phyloP scores from a whole-genome alignment of 305 asterid genomes.

The Fraxinus xanthoxyloides region DNA sequence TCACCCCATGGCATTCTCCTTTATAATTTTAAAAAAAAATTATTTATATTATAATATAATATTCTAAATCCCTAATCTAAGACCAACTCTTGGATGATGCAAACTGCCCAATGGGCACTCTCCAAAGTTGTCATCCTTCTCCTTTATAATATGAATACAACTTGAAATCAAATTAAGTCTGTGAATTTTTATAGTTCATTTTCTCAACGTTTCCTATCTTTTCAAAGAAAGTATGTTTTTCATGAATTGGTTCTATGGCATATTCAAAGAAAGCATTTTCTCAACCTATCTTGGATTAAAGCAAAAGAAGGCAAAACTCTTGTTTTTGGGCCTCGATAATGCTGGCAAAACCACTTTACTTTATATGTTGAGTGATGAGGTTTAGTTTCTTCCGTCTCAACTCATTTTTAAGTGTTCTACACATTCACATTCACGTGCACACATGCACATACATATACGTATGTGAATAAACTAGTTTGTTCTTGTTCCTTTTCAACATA shows the following conservation, averaged over 20 bases:
- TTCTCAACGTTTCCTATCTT: neutral
- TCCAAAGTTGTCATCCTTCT: neutral
- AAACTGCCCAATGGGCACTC: neutral
- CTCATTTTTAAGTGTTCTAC: neutral
- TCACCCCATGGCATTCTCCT: no score
- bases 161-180: neutral
- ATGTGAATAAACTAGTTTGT: neutral
- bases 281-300: constrained; percentile 56
- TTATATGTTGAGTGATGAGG: constrained; percentile 78
- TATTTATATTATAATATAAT: no score
- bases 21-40: no score
- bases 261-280: no score
- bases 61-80: neutral
- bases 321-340: constrained; percentile 80
- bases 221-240: constrained; percentile 49
- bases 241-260: constrained; percentile 74
- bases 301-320: constrained; percentile 77
- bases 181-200: neutral
- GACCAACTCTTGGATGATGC: neutral
- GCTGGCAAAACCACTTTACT: constrained; percentile 84
- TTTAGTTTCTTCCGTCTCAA: neutral
- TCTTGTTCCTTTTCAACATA: neutral
- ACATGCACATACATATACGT: neutral
- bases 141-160: neutral
- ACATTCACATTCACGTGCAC: neutral